Evolutionary conservation across 75 land plant species (phyloP).

Genomic region (Cunninghamia lanceolata): DNA sequence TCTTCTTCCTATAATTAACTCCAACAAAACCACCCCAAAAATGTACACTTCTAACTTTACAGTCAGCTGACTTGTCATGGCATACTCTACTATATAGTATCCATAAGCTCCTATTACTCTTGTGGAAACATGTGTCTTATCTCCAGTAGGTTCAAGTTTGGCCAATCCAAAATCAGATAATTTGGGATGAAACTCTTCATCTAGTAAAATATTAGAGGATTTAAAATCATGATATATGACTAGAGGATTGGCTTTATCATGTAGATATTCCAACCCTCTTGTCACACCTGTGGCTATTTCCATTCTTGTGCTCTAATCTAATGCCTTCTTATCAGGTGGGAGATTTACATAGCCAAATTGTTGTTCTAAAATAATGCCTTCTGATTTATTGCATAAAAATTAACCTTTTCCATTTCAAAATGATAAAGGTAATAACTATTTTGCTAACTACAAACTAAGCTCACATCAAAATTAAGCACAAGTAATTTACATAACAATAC

Average conservation of each 20-base stretch:
- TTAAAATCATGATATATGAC: conserved; percentile 72
- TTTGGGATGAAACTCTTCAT: too few species aligned
- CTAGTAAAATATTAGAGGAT: conserved; percentile 75
- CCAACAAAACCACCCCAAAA: too few species aligned
- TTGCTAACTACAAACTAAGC: not conserved
- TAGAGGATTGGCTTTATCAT: conserved; percentile 56
- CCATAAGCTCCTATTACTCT: conserved; percentile 79
- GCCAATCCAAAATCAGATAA: too few species aligned
- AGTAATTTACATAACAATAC: conserved; percentile 7
- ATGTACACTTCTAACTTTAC: too few species aligned
- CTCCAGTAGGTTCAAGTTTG: too few species aligned
- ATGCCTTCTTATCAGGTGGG: conserved; percentile 31
- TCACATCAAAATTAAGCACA: not conserved
- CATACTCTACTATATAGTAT: conserved; percentile 84
- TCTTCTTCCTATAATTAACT: too few species aligned
- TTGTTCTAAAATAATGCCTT: conserved; percentile 29
- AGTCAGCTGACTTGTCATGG: conserved; percentile 82
- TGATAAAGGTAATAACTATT: conserved; percentile 18
- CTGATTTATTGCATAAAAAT: conserved; percentile 24
- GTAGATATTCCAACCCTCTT: conserved; percentile 51
- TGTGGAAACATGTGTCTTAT: too few species aligned
- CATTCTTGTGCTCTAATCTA: conserved; percentile 59
- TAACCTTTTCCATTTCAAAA: conserved; percentile 22
- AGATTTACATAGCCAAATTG: conserved; percentile 42
- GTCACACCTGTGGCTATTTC: conserved; percentile 52